A percentile compares a stretch with the other conserved stretches of the same genome.
Conservation (phyloP, 371 early-diverging fungal species). For the Massospora cicadina region DNA sequence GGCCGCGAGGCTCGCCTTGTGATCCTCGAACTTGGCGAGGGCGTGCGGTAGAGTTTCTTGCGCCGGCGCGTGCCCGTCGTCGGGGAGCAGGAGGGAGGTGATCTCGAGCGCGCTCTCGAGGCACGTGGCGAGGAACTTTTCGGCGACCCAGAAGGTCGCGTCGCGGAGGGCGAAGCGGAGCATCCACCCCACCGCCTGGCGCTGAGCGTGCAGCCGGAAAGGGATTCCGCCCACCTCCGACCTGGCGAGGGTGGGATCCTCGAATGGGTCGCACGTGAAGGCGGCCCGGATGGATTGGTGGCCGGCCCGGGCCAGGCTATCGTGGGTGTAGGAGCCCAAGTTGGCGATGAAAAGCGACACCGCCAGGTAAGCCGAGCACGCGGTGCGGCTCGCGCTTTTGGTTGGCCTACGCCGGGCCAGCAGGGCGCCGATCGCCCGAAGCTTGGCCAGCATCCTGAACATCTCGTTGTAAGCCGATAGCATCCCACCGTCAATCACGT, state of each 20-base stretch:
- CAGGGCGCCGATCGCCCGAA: background rate
- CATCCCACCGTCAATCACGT: background rate
- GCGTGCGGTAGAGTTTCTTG: background rate
- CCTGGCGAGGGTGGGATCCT: background rate
- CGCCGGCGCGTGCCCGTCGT: background rate
- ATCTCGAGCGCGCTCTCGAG: background rate
- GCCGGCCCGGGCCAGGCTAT: background rate
- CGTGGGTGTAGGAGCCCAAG: background rate
- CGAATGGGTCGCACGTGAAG: background rate
- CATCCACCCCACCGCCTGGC: background rate
- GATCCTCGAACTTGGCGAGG: background rate
- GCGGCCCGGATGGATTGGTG: background rate
- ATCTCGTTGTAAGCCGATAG: background rate
- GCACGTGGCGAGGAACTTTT: background rate
- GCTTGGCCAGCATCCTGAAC: background rate
- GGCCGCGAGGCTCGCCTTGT: background rate
- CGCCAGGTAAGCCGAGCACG: background rate
- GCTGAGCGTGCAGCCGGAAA: background rate
- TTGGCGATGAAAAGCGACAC: background rate
- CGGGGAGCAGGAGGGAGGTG: background rate
- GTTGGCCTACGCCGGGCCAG: background rate
- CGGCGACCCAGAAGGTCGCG: background rate
- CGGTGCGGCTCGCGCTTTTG: background rate
- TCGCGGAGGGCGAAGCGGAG: background rate
- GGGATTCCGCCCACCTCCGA: background rate